Conservation (phyloP, 306 rosid species). For the Prinsepia uniflora region DNA sequence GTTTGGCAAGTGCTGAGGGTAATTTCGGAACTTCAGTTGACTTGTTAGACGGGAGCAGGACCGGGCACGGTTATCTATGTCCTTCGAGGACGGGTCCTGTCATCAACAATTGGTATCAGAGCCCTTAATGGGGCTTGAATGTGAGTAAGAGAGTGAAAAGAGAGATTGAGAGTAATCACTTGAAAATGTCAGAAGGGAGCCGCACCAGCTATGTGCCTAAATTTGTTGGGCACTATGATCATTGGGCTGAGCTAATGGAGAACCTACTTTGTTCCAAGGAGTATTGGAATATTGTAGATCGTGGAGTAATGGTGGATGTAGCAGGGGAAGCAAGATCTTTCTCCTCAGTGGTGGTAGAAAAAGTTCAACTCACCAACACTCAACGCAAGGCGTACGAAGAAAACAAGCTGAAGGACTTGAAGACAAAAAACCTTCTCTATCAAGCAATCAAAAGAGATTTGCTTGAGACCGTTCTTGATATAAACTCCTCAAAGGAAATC, state of each 20-base stretch:
- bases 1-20: no score
- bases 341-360: background rate
- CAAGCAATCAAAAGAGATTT: conserved; percentile 1
- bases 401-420: conserved; percentile 2
- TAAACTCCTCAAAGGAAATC: background rate
- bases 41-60: no score
- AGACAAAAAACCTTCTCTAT: background rate
- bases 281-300: background rate
- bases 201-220: background rate
- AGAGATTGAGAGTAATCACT: background rate
- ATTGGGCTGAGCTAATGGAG: conserved; percentile 3
- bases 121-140: background rate
- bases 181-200: background rate
- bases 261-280: background rate
- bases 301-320: background rate
- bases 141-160: background rate
- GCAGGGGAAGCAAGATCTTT: background rate
- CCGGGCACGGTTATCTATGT: no score
- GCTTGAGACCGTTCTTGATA: conserved; percentile 5
- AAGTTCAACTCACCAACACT: background rate
- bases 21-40: no score
- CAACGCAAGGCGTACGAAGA: background rate
- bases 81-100: no score
- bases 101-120: conserved; percentile 1
- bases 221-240: conserved; percentile 7